Evolutionary conservation across 2,329 filamentous ascomycete species (phyloP).

Genomic region (Aspergillus japonicus): DNA sequence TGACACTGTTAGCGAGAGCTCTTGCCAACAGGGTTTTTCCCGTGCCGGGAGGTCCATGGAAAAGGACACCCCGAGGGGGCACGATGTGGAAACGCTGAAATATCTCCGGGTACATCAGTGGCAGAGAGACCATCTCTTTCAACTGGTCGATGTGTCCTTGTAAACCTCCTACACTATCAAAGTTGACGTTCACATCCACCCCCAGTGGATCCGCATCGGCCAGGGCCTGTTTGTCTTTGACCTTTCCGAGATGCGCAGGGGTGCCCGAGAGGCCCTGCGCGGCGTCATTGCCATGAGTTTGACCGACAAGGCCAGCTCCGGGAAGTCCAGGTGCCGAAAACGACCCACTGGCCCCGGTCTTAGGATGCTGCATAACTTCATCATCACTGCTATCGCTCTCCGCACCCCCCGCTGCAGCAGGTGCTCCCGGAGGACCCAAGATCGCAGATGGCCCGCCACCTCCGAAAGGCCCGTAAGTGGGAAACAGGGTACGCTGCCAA

Average conservation of each 20-base stretch:
- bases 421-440: slow-evolving; percentile 67
- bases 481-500: slow-evolving; percentile 82
- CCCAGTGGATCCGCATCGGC: slow-evolving; percentile 94
- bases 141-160: slow-evolving; percentile 93
- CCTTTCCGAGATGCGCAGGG: slow-evolving; percentile 82
- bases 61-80: slow-evolving; percentile 89
- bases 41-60: slow-evolving; percentile 94
- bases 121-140: slow-evolving; percentile 97
- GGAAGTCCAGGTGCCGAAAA: slow-evolving; percentile 48
- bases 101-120: slow-evolving; percentile 89
- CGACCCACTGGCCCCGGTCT: slow-evolving; percentile 64
- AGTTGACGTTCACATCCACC: slow-evolving; percentile 87
- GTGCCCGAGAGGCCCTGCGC: slow-evolving; percentile 58
- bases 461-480: slow-evolving; percentile 89
- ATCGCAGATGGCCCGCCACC: slow-evolving; percentile 71
- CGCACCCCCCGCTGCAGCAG: slow-evolving; percentile 70
- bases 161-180: slow-evolving; percentile 89
- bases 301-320: slow-evolving; percentile 56
- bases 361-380: slow-evolving; percentile 68
- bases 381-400: slow-evolving; percentile 98
- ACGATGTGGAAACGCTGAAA: slow-evolving; percentile 90
- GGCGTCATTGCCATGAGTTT: slow-evolving; percentile 58
- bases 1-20: slow-evolving; percentile 86
- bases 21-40: slow-evolving; percentile 96
- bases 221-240: slow-evolving; percentile 87